These are phyloP conservation scores for Periglandula ipomoeae DNA, from an alignment of 2,329 filamentous ascomycete genomes.

Conservation along the genomic window DNA sequence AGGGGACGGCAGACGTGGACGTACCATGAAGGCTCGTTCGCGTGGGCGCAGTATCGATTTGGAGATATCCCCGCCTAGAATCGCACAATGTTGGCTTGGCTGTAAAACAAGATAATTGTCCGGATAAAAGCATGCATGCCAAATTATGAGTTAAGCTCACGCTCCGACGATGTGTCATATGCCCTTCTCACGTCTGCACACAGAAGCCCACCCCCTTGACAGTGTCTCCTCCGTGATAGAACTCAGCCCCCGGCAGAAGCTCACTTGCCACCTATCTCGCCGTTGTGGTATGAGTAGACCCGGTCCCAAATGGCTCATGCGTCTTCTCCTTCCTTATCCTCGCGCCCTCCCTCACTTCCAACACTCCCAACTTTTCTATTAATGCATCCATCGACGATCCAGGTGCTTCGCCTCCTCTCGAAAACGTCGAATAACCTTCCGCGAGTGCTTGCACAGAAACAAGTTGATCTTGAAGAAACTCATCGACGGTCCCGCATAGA, in stretches of 20 bases:
- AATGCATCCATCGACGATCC: conserved; percentile 15
- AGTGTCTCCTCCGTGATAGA: conserved; percentile 41
- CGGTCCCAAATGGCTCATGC: conserved; percentile 44
- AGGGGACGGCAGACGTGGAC: conserved; percentile 35
- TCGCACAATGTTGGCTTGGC: too few species aligned
- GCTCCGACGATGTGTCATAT: too few species aligned
- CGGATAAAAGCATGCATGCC: not conserved
- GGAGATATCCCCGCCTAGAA: conserved; percentile 14
- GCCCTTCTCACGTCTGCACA: not conserved
- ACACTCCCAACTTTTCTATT: conserved; percentile 11
- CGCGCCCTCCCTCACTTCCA: conserved; percentile 16
- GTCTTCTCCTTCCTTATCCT: conserved; percentile 34
- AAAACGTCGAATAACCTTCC: conserved; percentile 40
- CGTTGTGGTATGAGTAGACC: conserved; percentile 48
- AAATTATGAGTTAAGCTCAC: too few species aligned
- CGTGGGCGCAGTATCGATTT: conserved; percentile 39
- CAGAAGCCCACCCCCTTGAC: conserved; percentile 36
- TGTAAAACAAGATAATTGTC: not conserved
- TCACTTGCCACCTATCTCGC: conserved; percentile 49
- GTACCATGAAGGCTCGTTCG: conserved; percentile 32
- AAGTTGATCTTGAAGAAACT: conserved; percentile 52
- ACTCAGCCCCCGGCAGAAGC: conserved; percentile 38
- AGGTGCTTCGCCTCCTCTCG: conserved; percentile 16
- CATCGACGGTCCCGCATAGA: conserved; percentile 40
- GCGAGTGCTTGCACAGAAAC: conserved; percentile 51